Conservation (phyloP, 257 asterid genomes). For the Solanum virginianum region DNA sequence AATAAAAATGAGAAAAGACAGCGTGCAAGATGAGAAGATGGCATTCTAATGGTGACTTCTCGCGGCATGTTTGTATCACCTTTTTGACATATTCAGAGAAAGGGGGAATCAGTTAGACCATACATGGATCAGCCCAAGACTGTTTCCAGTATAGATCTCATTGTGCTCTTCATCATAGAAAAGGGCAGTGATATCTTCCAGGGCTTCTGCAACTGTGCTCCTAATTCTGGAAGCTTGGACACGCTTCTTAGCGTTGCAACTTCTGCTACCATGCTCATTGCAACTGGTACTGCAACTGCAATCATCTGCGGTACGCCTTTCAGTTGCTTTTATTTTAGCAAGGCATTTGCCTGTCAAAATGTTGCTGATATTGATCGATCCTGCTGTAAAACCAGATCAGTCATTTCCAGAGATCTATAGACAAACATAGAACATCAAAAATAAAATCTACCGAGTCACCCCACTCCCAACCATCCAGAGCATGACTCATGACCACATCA, state of each 20-base stretch:
- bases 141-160: conserved; percentile 91
- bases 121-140: conserved; percentile 80
- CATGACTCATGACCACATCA: not conserved
- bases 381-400: conserved; percentile 45
- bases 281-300: conserved; percentile 51
- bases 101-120: conserved; percentile 58
- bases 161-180: conserved; percentile 96
- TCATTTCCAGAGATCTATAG: not conserved
- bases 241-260: conserved; percentile 51
- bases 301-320: conserved; percentile 30
- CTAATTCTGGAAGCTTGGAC: conserved; percentile 37
- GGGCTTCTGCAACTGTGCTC: conserved; percentile 78
- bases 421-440: not conserved
- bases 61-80: not conserved
- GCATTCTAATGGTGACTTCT: not conserved
- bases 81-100: not conserved
- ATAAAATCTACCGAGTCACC: not conserved
- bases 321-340: conserved; percentile 72
- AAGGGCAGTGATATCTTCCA: conserved; percentile 92
- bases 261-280: conserved; percentile 28
- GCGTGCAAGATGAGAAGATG: not conserved
- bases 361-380: conserved; percentile 90
- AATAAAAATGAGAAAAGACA: not conserved
- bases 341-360: conserved; percentile 94
- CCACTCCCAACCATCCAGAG: not conserved